phyloP scores from a whole-genome alignment of 1,139 yeast species.

The Magnusiomyces sp. region DNA sequence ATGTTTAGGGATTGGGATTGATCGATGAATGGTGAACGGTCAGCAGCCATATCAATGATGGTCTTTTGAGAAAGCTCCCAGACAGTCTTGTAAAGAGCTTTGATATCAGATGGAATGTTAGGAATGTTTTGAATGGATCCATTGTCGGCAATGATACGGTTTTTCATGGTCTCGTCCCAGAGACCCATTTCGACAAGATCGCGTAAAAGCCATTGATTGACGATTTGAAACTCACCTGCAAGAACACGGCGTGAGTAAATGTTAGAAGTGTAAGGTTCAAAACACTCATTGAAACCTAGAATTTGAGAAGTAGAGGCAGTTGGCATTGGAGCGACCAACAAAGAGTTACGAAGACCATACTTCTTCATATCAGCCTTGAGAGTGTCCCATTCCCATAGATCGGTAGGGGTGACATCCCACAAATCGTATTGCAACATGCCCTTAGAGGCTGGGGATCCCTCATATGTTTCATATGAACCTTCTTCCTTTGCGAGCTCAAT shows the following conservation, averaged over 20 bases:
- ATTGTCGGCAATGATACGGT: conserved; percentile 55
- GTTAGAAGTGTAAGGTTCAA: conserved; percentile 77
- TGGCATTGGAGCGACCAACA: conserved; percentile 78
- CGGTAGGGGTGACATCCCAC: conserved; percentile 57
- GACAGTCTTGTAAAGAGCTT: conserved; percentile 70
- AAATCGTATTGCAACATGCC: conserved; percentile 64
- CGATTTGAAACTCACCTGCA: conserved; percentile 72
- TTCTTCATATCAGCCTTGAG: conserved; percentile 44
- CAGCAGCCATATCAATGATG: conserved; percentile 82
- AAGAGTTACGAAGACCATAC: conserved; percentile 61
- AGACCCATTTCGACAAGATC: conserved; percentile 64
- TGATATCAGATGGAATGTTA: conserved; percentile 58
- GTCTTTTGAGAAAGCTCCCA: conserved; percentile 81
- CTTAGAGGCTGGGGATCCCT: conserved; percentile 64
- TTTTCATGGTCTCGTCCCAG: conserved; percentile 64
- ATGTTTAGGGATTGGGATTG: conserved; percentile 84
- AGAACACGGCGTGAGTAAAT: conserved; percentile 67
- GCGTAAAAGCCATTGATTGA: conserved; percentile 59
- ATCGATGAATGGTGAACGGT: conserved; percentile 77
- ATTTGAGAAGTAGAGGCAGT: conserved; percentile 84
- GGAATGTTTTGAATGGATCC: conserved; percentile 71
- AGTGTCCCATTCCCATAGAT: conserved; percentile 53
- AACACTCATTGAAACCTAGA: conserved; percentile 69
- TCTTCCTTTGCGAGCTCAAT: conserved; percentile 49
- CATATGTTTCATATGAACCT: conserved; percentile 53